Evolutionary conservation across 148 eudicot species (phyloP), one percentile per base, ranked within the genome.

Genomic region (Vaccinium corymbosum): DNA sequence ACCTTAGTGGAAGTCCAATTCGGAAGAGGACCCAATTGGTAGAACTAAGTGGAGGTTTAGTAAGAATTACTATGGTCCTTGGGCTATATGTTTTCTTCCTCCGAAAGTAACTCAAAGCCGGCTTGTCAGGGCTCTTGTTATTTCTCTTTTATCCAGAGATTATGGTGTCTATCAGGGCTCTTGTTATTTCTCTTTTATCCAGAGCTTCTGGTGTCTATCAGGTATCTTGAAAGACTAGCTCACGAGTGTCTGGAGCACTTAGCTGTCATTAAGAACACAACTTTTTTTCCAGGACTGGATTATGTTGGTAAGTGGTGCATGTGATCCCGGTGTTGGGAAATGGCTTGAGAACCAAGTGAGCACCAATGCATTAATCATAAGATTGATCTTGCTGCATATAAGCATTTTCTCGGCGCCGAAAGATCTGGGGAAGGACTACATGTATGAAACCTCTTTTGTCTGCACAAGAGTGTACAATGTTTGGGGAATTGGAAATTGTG

Each of bases 381-480:
- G 76, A 6, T 15, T 11, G 29, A 70, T 70, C 29, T 29, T 13
- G 46, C 42, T 70, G 38, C 75, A 70, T 29, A 12, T 29, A 27
- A 70, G 38, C 38, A 29, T 70, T 70, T 32, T 71, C 46, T 1
- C 16, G 46, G 5, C 6, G 7, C 20, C 35, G 9, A 72, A 72
- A 72, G 76, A 35, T 61, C 17, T 72, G 76, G 76, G 74, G 76
- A 72, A 71, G 49, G 48, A 72, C 42, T 70, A 16, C 51, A 38
- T 73, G 50, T 38, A 73, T 3, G 9, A 73, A 29, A 32, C 48
- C 25, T 73, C n/a, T 38, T 38, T 73, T 73, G 76, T 38, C 76
- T 73, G 76, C 49, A 73, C 46, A 38, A 38, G 10, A 6, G 46
- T 29, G 42, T 32, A 4, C 38, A 16, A 38, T 35, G 42, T 72